A percentile compares a stretch with the other conserved stretches of the same genome.
Evolutionary conservation across 2,329 filamentous ascomycete genomes (phyloP).

Genomic region (Colletotrichum sp.): DNA sequence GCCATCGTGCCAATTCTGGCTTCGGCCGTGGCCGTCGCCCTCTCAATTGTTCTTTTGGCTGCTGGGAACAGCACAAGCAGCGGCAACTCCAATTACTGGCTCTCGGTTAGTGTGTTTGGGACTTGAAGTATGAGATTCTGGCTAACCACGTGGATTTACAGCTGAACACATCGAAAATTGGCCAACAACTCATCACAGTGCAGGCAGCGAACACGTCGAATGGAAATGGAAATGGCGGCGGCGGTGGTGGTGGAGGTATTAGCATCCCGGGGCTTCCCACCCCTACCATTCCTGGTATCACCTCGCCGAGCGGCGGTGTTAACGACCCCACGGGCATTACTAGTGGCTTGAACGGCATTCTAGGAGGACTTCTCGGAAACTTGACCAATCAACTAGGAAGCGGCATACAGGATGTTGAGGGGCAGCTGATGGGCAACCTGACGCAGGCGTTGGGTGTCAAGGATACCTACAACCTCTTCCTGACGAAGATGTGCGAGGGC

Average conservation of each 20-base stretch:
- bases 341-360: conserved; percentile 11
- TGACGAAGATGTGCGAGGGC: conserved; percentile 27
- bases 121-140: accelerated
- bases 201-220: conserved; percentile 4
- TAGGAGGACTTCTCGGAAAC: conserved; percentile 22
- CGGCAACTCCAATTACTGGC: conserved; percentile 12
- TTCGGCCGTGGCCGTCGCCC: conserved; percentile 40
- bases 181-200: conserved; percentile 21
- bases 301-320: neutral
- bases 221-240: neutral
- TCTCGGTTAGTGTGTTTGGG: neutral
- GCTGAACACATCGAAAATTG: conserved; percentile 24
- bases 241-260: neutral
- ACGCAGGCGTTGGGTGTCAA: conserved; percentile 24
- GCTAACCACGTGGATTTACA: neutral
- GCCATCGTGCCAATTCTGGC: conserved; percentile 13
- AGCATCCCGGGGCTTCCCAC: neutral
- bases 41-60: conserved; percentile 18
- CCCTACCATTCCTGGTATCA: neutral
- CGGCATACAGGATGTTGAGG: conserved; percentile 25
- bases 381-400: conserved; percentile 21
- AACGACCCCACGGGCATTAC: conserved; percentile 8
- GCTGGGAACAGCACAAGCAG: conserved; percentile 7
- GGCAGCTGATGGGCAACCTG: conserved; percentile 25
- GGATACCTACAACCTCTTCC: conserved; percentile 25